Conservation (phyloP, 345 rosid genomes). For the Citrus inodora region DNA sequence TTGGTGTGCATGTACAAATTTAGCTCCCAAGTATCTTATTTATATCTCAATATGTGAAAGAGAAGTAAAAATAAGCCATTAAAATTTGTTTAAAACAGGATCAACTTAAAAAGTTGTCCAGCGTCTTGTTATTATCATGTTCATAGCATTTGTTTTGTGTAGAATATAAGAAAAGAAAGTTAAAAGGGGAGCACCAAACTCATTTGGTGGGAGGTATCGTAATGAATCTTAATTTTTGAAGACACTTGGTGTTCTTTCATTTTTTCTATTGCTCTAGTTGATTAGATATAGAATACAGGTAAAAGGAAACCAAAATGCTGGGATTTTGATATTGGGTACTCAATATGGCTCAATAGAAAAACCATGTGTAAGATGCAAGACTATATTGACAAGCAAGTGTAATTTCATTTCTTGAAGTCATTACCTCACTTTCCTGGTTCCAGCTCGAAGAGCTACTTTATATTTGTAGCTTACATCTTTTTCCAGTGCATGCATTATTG, state of each 20-base stretch:
- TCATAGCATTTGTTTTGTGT: background rate
- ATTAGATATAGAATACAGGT: background rate
- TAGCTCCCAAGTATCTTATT: no score
- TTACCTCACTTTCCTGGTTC: background rate
- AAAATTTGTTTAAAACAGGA: background rate
- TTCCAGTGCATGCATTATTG: background rate
- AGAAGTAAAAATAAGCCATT: background rate
- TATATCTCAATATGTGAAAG: background rate
- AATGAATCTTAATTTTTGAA: background rate
- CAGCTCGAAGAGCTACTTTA: background rate
- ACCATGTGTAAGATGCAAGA: background rate
- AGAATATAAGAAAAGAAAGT: background rate
- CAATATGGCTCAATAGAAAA: background rate
- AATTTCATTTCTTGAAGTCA: background rate
- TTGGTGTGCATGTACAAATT: conserved; percentile 4
- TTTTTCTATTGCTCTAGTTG: background rate
- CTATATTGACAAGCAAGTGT: background rate
- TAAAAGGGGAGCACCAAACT: background rate
- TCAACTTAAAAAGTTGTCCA: background rate
- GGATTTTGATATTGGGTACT: background rate
- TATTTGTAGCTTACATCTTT: background rate
- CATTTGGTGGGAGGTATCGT: background rate
- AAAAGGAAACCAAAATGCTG: background rate
- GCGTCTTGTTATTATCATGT: background rate
- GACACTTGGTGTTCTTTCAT: background rate